A percentile compares a stretch with the other conserved stretches of the same genome.
These are phyloP conservation scores for Neodidymelliopsis sp. DNA, from an alignment of 2,329 filamentous ascomycete genomes.

Conservation along the genomic window DNA sequence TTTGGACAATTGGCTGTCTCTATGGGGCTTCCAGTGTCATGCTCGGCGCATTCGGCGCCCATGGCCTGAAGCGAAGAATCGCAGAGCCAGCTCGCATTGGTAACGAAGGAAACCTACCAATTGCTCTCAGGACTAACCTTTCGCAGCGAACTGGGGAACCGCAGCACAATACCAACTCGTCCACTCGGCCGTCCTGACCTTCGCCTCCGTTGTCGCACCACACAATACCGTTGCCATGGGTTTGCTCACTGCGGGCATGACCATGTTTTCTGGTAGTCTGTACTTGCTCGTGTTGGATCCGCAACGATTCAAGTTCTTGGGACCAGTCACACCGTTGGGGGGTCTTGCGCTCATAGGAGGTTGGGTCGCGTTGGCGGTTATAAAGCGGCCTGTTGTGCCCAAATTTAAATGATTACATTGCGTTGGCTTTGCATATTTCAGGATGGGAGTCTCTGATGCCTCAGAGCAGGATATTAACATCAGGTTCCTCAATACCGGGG, in stretches of 20 bases:
- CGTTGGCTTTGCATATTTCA: background rate
- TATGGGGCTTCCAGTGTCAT: slow-evolving; percentile 68
- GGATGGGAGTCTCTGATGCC: no score
- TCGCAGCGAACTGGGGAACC: slow-evolving; percentile 63
- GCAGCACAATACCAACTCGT: slow-evolving; percentile 75
- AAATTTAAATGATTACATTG: slow-evolving; percentile 20
- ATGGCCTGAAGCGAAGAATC: slow-evolving; percentile 69
- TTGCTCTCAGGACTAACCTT: background rate
- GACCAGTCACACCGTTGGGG: slow-evolving; percentile 71
- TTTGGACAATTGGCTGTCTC: slow-evolving; percentile 69
- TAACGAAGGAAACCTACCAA: background rate
- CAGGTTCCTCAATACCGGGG: no score
- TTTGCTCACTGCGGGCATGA: slow-evolving; percentile 71
- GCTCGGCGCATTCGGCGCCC: slow-evolving; percentile 72
- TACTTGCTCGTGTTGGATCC: slow-evolving; percentile 71
- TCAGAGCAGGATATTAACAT: no score
- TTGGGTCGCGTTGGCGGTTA: slow-evolving; percentile 62
- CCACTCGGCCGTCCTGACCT: slow-evolving; percentile 67
- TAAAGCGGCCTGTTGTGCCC: slow-evolving; percentile 22
- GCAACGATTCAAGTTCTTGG: slow-evolving; percentile 64
- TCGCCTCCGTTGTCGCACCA: slow-evolving; percentile 61
- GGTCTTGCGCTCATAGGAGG: slow-evolving; percentile 70
- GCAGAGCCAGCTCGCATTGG: slow-evolving; percentile 64
- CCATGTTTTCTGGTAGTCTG: slow-evolving; percentile 71
- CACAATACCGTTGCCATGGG: slow-evolving; percentile 64